Evolutionary conservation across 1,284 basidiomycete species (phyloP), one percentile per base, ranked within the genome.

Genomic region (Ustanciosporium gigantosporum): DNA sequence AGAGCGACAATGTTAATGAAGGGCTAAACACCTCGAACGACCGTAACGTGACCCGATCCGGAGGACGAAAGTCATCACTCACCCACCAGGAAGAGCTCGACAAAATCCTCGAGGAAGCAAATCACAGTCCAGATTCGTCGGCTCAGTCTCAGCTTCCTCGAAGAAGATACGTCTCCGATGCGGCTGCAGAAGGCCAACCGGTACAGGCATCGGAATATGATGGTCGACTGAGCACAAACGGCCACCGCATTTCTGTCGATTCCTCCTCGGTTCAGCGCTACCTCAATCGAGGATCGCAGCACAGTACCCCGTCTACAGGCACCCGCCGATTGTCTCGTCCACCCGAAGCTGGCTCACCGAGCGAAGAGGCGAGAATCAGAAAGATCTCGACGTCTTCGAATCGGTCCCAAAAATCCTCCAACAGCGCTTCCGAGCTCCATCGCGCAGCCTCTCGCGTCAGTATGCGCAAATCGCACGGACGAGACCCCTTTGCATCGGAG

Each of bases 401-500:
- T 25, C 37, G 51, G 16, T 70, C 67, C 17, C 65, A 67, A n/a
- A 55, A 59, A 40, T 70, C 65, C 14, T 65, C 65, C 15, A 62
- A 44, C 41, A 58, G 65, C 22, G 59, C 65, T n/a, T 70, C 67
- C 2, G 67, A 70, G 13, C 47, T 67, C 17, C 67, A 66, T 36
- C 59, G 65, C 31, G 40, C 58, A 22, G 67, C 60, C 11, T 70
- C 67, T 27, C 46, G 67, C 27, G 64, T 50, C 46, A 61, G 65
- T 41, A 57, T 67, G 60, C 58, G 59, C 32, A 53, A 37, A 17
- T 47, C 45, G 11, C 42, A 60, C 36, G 67, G 67, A 15, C 44
- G 59, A 5, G 67, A 67, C 37, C 55, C 60, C 37, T 69, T 69
- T 20, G 60, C 66, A 29, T 47, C 56, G n/a, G 66, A 60, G n/a